These are phyloP conservation scores for Ustilago sp. DNA, from an alignment of 1,284 basidiomycete species.

Conservation along the genomic window DNA sequence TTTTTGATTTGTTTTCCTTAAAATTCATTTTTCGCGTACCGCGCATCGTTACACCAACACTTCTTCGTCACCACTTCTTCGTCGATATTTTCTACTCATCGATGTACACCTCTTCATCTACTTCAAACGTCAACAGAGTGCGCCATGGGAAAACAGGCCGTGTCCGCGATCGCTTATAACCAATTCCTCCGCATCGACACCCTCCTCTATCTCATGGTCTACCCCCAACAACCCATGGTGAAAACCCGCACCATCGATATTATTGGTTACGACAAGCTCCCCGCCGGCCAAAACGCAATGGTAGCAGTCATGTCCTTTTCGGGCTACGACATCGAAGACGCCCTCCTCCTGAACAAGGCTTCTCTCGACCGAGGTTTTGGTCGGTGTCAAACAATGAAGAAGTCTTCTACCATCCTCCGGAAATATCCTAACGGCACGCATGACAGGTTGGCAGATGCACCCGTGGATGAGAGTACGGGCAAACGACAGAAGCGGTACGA, in stretches of 20 bases:
- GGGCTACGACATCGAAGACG: conserved; percentile 99
- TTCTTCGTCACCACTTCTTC: too few species aligned
- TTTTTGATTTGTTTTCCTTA: too few species aligned
- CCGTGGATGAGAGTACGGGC: conserved; percentile 78
- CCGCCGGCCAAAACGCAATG: conserved; percentile 97
- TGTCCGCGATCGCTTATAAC: conserved; percentile 98
- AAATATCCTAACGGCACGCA: conserved; percentile 98
- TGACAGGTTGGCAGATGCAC: conserved; percentile 93
- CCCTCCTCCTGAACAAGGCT: conserved; percentile 89
- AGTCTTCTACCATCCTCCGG: conserved; percentile 91
- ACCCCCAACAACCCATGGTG: conserved; percentile 99
- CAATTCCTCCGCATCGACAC: conserved; percentile 98
- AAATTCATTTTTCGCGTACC: too few species aligned
- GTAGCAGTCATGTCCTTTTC: conserved; percentile 99
- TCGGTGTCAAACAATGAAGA: conserved; percentile 95
- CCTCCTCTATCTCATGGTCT: conserved; percentile 97
- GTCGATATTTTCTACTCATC: too few species aligned
- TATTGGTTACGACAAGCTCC: conserved; percentile 94
- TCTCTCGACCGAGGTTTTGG: conserved; percentile 94
- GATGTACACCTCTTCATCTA: too few species aligned
- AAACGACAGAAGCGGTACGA: conserved; percentile 85
- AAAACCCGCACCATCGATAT: conserved; percentile 92
- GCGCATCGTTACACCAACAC: too few species aligned
- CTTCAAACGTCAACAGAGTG: conserved; percentile 74
- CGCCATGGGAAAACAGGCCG: conserved; percentile 99